Evolutionary conservation across 768 basidiomycete genomes (phyloP).

Genomic region (Leccinum barrowsii): DNA sequence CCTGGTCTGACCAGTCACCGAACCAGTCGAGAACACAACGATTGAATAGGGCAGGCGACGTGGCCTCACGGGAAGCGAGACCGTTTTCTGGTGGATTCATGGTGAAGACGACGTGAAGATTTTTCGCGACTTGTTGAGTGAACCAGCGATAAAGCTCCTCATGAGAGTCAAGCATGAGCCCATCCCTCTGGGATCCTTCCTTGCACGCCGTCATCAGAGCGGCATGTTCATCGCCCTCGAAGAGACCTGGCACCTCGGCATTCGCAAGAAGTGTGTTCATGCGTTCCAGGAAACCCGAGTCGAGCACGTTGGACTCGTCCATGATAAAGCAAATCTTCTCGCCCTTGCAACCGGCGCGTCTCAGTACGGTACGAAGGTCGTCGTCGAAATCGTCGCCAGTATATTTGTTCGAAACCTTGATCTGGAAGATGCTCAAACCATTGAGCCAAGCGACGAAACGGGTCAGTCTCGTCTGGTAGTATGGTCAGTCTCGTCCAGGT

Average conservation of each 20-base stretch:
- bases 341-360: constrained; percentile 94
- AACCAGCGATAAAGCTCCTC: constrained; percentile 99
- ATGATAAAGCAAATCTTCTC: constrained; percentile 99
- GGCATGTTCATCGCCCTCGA: constrained; percentile 98
- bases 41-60: constrained; percentile 97
- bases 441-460: constrained; percentile 99
- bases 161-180: constrained; percentile 95
- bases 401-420: constrained; percentile 99
- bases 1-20: constrained; percentile 98
- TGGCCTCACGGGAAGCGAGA: constrained; percentile 91
- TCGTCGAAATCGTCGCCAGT: constrained; percentile 99
- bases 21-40: constrained; percentile 99
- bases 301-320: constrained; percentile 99
- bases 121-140: constrained; percentile 96
- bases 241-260: constrained; percentile 99
- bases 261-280: constrained; percentile 99
- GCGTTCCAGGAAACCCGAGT: constrained; percentile 98
- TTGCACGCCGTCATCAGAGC: constrained; percentile 99
- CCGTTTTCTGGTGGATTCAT: constrained; percentile 99
- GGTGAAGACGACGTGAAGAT: constrained; percentile 97
- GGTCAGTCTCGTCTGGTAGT: constrained; percentile 83
- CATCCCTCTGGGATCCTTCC: constrained; percentile 98
- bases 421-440: constrained; percentile 97
- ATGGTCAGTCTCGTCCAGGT: constrained; percentile 14
- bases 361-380: constrained; percentile 90